Base-by-base conservation (phyloP, 2,329 filamentous ascomycete species). In the Colletotrichum plurivorum region DNA sequence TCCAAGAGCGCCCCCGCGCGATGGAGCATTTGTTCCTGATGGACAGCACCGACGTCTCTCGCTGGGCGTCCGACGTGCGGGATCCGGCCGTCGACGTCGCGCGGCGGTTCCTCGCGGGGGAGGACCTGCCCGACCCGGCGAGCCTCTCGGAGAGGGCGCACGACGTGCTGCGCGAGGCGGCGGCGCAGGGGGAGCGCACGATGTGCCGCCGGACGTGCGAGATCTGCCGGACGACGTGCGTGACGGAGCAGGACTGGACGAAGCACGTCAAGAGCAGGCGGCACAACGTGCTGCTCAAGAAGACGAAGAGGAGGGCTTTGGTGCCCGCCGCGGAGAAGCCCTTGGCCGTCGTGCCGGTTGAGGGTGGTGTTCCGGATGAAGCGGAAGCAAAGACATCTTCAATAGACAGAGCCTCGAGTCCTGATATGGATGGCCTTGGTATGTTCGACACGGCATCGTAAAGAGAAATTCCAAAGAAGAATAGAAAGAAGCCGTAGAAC, bases 21-120 rank as follows among this genome's bases (percentile, higher is more conserved):
- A 77, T 88, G 58, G 79, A 87, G 22, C 88, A 83, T 43, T 83
- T 98, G 1, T 98, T 93, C 77, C 81, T 98, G 2, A 81, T 98
- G 1, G 94, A 99, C 79, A 93, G 93, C 71, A 94, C 92, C 2
- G 86, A 96, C 73, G 82, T 91, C 2, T 75, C 83, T 0, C 76
- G 80, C 1, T 98, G 93, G 86, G 74, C 85, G 0, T 77, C 84
- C 0, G 82, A 85, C n/a, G 93, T 98, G 2, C 84, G 89, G 1
- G 80, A 84, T 2, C 90, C 90, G 2, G 94, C 93, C 0, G 81
- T 88, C 1, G 77, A 83, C 1, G 80, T 98, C 31, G 87, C 91
- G 0, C 77, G 82, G 13, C 77, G 81, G 0, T 97, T 97, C 74
- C 84, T 98, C 0, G 75, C 80, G 1, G 87, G 86, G 0, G 78